Evolutionary conservation across 2,329 filamentous ascomycete species (phyloP).

Genomic region (Clonostachys byssicola): DNA sequence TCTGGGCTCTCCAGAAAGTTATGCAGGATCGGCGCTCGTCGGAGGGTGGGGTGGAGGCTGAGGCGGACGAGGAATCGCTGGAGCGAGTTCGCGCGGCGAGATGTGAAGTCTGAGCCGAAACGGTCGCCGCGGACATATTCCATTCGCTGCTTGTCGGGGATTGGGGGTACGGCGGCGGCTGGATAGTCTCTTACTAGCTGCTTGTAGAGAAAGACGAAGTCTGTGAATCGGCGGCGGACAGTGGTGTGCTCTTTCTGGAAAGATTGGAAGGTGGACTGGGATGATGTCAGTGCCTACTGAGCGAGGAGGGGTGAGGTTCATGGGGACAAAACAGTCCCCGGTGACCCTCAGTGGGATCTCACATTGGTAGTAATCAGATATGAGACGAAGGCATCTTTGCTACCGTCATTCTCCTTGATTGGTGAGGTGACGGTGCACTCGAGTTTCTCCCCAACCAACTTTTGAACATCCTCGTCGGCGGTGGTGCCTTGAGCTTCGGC

Average conservation of each 20-base stretch:
- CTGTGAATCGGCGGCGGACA: conserved; percentile 89
- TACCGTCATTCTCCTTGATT: conserved; percentile 92
- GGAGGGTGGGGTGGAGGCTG: conserved; percentile 82
- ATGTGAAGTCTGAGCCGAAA: conserved; percentile 90
- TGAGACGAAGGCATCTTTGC: conserved; percentile 94
- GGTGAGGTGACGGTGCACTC: conserved; percentile 81
- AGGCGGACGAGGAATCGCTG: conserved; percentile 87
- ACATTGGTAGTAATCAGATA: conserved; percentile 92
- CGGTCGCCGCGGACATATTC: conserved; percentile 96
- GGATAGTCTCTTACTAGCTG: conserved; percentile 83
- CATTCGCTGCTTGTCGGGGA: conserved; percentile 99
- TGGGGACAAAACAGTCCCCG: background rate
- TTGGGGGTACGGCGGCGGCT: conserved; percentile 85
- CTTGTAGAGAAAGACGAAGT: conserved; percentile 96
- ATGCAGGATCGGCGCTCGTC: conserved; percentile 76
- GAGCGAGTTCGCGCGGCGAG: conserved; percentile 81
- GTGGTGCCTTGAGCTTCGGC: conserved; percentile 20
- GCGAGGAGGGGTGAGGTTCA: background rate
- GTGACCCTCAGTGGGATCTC: conserved; percentile 12
- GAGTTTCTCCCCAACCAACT: conserved; percentile 68
- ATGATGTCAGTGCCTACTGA: background rate
- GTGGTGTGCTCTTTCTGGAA: conserved; percentile 79
- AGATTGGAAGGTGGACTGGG: conserved; percentile 85
- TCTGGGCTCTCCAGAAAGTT: conserved; percentile 89
- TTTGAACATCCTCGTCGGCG: conserved; percentile 51